These are phyloP conservation scores for Combretum micranthum DNA, from an alignment of 345 rosid species.

Conservation along the genomic window DNA sequence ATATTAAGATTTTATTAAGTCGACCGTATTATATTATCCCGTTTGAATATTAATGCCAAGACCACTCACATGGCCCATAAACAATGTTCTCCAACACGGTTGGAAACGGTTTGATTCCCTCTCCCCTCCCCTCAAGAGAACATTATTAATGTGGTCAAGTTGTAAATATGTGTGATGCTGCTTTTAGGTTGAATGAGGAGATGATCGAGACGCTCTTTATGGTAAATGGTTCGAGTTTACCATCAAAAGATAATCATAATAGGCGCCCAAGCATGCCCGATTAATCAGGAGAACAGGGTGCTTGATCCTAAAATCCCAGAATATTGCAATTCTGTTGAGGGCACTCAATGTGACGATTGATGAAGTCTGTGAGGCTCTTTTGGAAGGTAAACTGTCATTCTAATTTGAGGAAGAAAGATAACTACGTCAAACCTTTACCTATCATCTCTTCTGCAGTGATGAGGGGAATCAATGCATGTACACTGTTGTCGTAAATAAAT, in stretches of 20 bases:
- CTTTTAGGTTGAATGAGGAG: constrained; percentile 85
- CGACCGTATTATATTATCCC: too few relatives aligned
- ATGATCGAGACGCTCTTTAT: constrained; percentile 90
- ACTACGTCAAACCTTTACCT: too few relatives aligned
- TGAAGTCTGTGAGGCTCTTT: constrained; percentile 91
- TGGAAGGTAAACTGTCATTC: constrained; percentile 53
- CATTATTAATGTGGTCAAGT: not conserved
- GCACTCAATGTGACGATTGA: constrained; percentile 88
- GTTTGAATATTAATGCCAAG: too few relatives aligned
- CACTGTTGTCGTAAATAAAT: too few relatives aligned
- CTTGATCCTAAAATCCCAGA: constrained; percentile 93
- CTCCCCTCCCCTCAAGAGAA: too few relatives aligned
- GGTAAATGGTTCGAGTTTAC: constrained; percentile 45
- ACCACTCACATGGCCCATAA: not conserved
- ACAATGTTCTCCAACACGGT: too few relatives aligned
- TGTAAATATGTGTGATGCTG: not conserved
- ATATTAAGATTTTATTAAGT: too few relatives aligned
- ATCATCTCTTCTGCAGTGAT: too few relatives aligned
- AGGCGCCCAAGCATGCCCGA: constrained; percentile 21
- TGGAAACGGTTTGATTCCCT: too few relatives aligned
- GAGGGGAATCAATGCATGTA: too few relatives aligned
- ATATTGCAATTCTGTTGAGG: constrained; percentile 81
- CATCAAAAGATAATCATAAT: constrained; percentile 30
- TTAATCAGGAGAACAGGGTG: constrained; percentile 53
- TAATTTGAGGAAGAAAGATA: too few relatives aligned